Percentiles rank a stretch among this genome's conserved stretches.
Conservation (phyloP, 371 early-diverging fungal genomes). For the Lichtheimia ornata region DNA sequence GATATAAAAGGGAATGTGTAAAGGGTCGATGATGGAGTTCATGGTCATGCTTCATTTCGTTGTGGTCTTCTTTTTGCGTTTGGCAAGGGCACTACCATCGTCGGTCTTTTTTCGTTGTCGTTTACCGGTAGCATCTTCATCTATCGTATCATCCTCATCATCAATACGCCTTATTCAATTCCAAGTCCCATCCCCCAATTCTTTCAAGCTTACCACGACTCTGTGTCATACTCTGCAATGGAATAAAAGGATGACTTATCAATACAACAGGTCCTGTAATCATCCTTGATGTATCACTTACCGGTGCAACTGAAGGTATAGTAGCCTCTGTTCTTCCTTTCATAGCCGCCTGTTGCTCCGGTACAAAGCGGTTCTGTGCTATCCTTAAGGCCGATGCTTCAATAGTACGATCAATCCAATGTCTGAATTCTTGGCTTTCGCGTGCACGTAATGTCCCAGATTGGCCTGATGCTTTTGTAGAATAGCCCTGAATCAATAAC, state of each 20-base stretch:
- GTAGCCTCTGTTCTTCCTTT: background rate
- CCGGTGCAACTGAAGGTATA: conserved; percentile 1
- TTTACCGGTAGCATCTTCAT: conserved; percentile 17
- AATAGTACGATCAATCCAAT: conserved; percentile 50
- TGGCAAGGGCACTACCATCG: conserved; percentile 8
- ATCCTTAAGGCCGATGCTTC: conserved; percentile 39
- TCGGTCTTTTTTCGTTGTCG: conserved; percentile 24
- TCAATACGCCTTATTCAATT: background rate
- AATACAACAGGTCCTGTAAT: too few species aligned
- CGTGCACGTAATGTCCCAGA: conserved; percentile 35
- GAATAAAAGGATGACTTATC: background rate
- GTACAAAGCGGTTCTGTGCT: conserved; percentile 28
- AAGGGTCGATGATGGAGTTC: too few species aligned
- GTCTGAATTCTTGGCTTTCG: conserved; percentile 44
- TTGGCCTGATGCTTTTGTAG: background rate
- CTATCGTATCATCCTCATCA: background rate
- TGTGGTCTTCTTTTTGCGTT: conserved; percentile 21
- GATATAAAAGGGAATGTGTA: too few species aligned
- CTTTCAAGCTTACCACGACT: background rate
- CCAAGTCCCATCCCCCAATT: background rate
- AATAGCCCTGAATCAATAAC: too few species aligned
- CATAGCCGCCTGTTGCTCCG: conserved; percentile 12
- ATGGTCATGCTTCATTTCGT: background rate
- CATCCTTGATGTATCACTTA: background rate
- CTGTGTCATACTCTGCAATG: background rate